phyloP scores from a whole-genome alignment of 306 rosid genomes.

The Casuarina cunninghamiana region DNA sequence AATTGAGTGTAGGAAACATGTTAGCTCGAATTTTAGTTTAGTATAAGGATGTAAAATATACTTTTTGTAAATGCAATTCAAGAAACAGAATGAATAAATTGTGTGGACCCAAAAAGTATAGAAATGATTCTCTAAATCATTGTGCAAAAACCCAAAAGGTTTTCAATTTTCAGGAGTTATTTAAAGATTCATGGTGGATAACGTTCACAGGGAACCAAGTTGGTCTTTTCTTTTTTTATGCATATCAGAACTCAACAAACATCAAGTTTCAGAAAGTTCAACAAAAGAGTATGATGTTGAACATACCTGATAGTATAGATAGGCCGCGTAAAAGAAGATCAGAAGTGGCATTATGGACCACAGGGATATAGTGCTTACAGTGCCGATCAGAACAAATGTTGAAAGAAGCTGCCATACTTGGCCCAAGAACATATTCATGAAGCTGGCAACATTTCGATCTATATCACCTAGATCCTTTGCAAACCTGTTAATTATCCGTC shows the following conservation, averaged over 20 bases:
- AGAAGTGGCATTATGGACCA: slow-evolving; percentile 91
- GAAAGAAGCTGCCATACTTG: slow-evolving; percentile 85
- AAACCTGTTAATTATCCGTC: slow-evolving; percentile 86
- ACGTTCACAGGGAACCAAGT: not conserved
- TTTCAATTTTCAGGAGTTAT: too few species aligned
- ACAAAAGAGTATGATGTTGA: not conserved
- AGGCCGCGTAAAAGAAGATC: slow-evolving; percentile 73
- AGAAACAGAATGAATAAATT: too few species aligned
- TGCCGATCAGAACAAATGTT: slow-evolving; percentile 77
- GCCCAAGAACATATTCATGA: slow-evolving; percentile 51
- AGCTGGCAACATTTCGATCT: slow-evolving; percentile 57
- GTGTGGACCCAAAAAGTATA: too few species aligned
- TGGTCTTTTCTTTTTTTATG: not conserved
- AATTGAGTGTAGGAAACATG: not conserved
- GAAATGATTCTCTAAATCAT: too few species aligned
- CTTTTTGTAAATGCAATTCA: not conserved
- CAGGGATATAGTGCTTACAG: slow-evolving; percentile 79
- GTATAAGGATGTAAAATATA: too few species aligned
- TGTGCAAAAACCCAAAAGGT: too few species aligned
- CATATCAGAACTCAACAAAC: not conserved
- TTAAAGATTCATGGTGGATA: too few species aligned
- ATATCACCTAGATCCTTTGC: slow-evolving; percentile 81
- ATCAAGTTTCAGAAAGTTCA: not conserved
- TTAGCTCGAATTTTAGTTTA: not conserved
- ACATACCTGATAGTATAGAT: slow-evolving; percentile 76